These are phyloP conservation scores for Acanthamoeba royreba DNA, from an alignment of 208 protist genomes.

Conservation along the genomic window DNA sequence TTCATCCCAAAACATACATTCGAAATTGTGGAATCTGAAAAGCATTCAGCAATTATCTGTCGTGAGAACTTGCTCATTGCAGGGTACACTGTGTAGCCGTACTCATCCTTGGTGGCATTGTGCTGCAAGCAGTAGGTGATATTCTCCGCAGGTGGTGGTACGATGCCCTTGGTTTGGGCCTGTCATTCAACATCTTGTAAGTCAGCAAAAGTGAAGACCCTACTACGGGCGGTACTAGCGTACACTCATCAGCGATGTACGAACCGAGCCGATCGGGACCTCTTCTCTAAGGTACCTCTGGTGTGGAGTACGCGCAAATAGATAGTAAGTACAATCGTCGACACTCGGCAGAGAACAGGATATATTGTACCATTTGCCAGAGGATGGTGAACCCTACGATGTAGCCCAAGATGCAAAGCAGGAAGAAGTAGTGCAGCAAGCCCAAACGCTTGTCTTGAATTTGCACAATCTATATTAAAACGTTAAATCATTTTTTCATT, in stretches of 20 bases:
- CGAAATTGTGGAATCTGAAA: slow-evolving; percentile 1
- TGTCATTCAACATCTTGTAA: background rate
- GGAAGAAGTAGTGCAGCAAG: slow-evolving; percentile 43
- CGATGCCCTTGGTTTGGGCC: background rate
- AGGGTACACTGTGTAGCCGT: background rate
- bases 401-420: slow-evolving; percentile 35
- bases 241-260: slow-evolving; percentile 39
- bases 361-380: background rate
- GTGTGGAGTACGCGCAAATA: background rate
- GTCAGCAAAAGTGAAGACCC: background rate
- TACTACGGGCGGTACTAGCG: background rate
- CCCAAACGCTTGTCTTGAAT: slow-evolving; percentile 39
- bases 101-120: background rate
- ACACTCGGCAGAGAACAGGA: background rate
- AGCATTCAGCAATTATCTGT: no score
- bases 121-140: slow-evolving; percentile 20
- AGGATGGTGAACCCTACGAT: slow-evolving; percentile 45
- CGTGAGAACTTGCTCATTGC: background rate
- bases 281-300: slow-evolving; percentile 9
- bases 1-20: slow-evolving; percentile 36
- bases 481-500: background rate
- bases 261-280: background rate
- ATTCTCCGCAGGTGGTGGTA: background rate
- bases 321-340: background rate
- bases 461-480: background rate